Evolutionary conservation across 2,329 filamentous ascomycete genomes (phyloP), one percentile per base, ranked within the genome.

Genomic region (Mollisiaceae sp.): DNA sequence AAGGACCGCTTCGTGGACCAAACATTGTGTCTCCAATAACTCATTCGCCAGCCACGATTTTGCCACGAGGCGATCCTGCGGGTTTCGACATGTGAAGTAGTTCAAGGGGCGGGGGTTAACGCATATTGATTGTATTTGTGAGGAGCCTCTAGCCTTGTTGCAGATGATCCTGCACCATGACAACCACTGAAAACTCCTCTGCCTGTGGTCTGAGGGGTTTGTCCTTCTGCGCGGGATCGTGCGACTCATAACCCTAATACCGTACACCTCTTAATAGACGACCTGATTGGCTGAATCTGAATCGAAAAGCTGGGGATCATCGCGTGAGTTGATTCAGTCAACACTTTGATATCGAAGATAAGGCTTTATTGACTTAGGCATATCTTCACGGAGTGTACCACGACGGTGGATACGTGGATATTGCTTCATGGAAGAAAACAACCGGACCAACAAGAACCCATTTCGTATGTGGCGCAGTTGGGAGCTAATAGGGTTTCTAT

Each of bases 21-120:
- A 15, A 18, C 5, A 54, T 32, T 35, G 50, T 14, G 11, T 18
- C 50, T 35, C 50, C 50, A 54, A 15, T 54, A 27, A 32, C 32
- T 18, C 18, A 60, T 60, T 43, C 57, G 54, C 56, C 24, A 15
- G 52, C 67, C 41, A 55, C 59, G 36, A 50, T 56, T 63, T 67
- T 67, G 66, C 71, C 70, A 72, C 70, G 70, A 70, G 70, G 67
- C 45, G 57, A 61, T 60, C 64, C 47, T 67, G 67, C 70, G 67
- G 71, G 59, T 70, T 56, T 67, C 65, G 62, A 68, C 70, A 69
- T 63, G 55, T 57, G 55, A 63, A 27, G 59, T 22, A 11, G 27
- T 41, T 50, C 20, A 54, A 58, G 50, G 43, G 43, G 50, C 22
- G 45, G 45, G 45, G 45, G 22, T 24, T 22, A 50, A 11, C 45